Evolutionary conservation across 2,329 filamentous ascomycete species (phyloP).

Genomic region (Coniella lustricola): DNA sequence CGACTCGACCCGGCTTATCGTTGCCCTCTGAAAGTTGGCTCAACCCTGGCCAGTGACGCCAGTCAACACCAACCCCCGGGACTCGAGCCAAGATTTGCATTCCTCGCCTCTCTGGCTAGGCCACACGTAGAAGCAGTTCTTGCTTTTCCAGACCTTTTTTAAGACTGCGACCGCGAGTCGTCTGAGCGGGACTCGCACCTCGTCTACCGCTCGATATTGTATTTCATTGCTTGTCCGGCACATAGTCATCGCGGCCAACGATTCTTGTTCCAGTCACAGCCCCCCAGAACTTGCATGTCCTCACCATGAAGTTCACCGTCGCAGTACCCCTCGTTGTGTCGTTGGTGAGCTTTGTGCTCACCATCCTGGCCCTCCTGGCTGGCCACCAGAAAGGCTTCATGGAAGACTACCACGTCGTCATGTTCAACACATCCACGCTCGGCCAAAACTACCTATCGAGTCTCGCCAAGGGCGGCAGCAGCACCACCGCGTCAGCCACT

Average conservation of each 20-base stretch:
- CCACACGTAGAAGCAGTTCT: not conserved
- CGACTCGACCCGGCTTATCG: not conserved
- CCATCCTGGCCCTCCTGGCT: constrained; percentile 31
- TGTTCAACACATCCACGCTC: constrained; percentile 36
- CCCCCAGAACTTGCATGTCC: not conserved
- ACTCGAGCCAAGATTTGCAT: not conserved
- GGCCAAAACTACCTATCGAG: constrained; percentile 30
- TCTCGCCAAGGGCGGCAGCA: not conserved
- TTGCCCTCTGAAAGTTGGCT: not conserved
- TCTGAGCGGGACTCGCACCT: not conserved
- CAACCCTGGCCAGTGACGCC: constrained; percentile 5
- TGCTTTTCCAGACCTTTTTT: too few species aligned
- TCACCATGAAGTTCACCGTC: constrained; percentile 15
- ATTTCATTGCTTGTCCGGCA: not conserved
- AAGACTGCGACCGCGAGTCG: not conserved
- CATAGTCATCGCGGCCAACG: not conserved
- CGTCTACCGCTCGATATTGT: not conserved
- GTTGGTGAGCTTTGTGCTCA: constrained; percentile 29
- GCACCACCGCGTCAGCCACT: constrained; percentile 21
- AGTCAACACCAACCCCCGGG: not conserved
- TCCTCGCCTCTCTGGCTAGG: not conserved
- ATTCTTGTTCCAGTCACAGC: not conserved
- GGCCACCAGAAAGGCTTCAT: constrained; percentile 30
- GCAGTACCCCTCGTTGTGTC: constrained; percentile 27
- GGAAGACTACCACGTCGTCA: constrained; percentile 32